Evolutionary conservation across 2,329 filamentous ascomycete genomes (phyloP), one percentile per base, ranked within the genome.

Genomic region (Trichophyton verrucosum): DNA sequence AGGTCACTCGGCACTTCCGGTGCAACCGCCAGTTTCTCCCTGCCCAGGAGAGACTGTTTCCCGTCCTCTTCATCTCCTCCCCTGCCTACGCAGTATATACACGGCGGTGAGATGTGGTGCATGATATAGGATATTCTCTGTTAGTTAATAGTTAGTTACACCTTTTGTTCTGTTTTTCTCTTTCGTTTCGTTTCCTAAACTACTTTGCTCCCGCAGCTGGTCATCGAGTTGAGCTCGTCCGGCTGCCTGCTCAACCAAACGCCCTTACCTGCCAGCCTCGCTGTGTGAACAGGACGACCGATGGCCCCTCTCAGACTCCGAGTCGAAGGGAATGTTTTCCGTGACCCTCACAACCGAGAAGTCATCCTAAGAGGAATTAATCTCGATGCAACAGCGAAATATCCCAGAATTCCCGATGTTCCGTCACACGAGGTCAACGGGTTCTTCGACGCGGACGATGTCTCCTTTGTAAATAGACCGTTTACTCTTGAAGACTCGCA

Each of bases 361-460:
- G 84, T 99, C 61, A 87, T 89, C 1, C 80, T 99, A 51, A 86
- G 94, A 65, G 94, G 94, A 65, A 96, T 99, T 78, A 99, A 99
- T 71, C 83, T 95, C 64, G 91, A 91, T 42, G 90, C 84, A 65
- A 92, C 97, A 71, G 85, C 88, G 69, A 99, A 99, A 76, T 86
- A 89, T 62, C 94, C 94, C 33, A 89, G 86, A 70, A 80, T 80
- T 40, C 94, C 94, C 15, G 79, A 95, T 65, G 80, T 88, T 60
- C 90, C 91, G 3, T 96, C 94, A 0, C 88, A 96, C 70, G 74
- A 89, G 9, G 73, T 80, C 36, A 81, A 90, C 13, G 78, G 85
- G 67, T 99, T 99, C 80, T 97, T 95, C 73, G 88, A 97, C 64
- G 91, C 88, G 68, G 92, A 99, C 74, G 85, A 86, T 66, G 88